Evolutionary conservation across 805 yeast genomes (phyloP), one percentile per base, ranked within the genome.

Genomic region (Candida yuanshanica): DNA sequence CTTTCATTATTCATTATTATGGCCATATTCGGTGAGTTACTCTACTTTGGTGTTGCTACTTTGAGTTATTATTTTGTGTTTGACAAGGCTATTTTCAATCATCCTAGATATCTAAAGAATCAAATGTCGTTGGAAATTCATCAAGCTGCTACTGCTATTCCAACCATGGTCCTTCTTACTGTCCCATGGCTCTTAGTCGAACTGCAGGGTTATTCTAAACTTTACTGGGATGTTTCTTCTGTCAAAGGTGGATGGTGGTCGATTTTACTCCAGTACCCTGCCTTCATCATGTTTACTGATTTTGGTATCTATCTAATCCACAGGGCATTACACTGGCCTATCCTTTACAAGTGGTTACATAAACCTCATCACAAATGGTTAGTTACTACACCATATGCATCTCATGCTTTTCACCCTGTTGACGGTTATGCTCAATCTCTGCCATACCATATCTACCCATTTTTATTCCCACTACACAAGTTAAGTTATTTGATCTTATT

Each of bases 341-440:
- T 72, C 14, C 82, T 93, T 32, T 93, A 93, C 77, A 90, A 83
- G 69, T 63, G 56, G 20, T 69, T 93, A 47, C 99, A 93, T 70
- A 93, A 93, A 69, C 97, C 97, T 11, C 99, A 93, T 65, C 99
- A 93, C 75, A 93, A 93, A 68, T 93, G 99, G 99, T 79, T 93
- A 52, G 96, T 93, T 32, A 91, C 98, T 47, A 91, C 99, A 9
- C 99, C 99, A 34, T 93, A 83, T 67, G 99, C 99, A 1, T 87
- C 96, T 8, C 97, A 90, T 59, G 97, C 98, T 20, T 93, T 93
- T 88, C 96, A 93, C 65, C 98, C 99, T 12, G 84, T 93, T 39
- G 99, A 93, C 56, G 99, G 99, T 31, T 93, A 85, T 69, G 69
- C 78, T 45, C 99, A 93, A 70, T 83, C 95, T 27, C 60, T 93